Evolutionary conservation across 2,329 filamentous ascomycete genomes (phyloP), one percentile per base, ranked within the genome.

Genomic region (Fusarium cicatricum): DNA sequence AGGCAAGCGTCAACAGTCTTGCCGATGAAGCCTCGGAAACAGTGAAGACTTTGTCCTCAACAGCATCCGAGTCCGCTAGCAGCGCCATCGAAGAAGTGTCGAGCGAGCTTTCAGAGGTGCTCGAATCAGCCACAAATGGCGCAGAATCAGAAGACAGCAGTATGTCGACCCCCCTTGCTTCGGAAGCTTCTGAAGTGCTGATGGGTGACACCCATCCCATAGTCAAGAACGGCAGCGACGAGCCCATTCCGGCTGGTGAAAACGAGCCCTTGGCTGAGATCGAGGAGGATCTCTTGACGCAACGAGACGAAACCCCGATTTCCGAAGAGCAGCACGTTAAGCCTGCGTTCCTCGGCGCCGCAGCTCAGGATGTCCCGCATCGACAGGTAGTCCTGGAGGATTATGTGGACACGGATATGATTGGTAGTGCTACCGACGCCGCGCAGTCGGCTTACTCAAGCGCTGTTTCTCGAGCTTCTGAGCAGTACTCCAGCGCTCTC

Each of bases 401-500:
- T 9, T 77, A 82, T 36, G 68, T 74, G 3, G 71, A 75, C 38
- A 68, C 73, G 1, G 73, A 78, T 31, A 39, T 58, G 4, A 51
- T 71, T 15, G 72, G 74, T 2, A 76, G 71, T 52, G 74, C 77
- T 45, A 77, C 75, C 3, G 72, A 75, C 19, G 77, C 80, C 14
- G 81, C 82, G 5, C 78, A 81, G 55, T 80, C 81, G 7, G 84
- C 82, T 8, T 92, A 91, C 72, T 83, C 82, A 9, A 82, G 82
- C 19, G 90, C 90, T 16, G 74, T 90, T 10, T 84, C 83, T 37
- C 78, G 82, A 34, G 90, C 90, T 4, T 85, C 85, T n/a, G 80
- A 85, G 34, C 86, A 89, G 48, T 91, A 90, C 64, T 82, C 82
- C 0, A 85, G 85, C 17, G 90, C 89, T 10, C 85, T 87, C 66